These are phyloP conservation scores for Podaxis rugospora DNA, from an alignment of 768 basidiomycete genomes.

Conservation along the genomic window DNA sequence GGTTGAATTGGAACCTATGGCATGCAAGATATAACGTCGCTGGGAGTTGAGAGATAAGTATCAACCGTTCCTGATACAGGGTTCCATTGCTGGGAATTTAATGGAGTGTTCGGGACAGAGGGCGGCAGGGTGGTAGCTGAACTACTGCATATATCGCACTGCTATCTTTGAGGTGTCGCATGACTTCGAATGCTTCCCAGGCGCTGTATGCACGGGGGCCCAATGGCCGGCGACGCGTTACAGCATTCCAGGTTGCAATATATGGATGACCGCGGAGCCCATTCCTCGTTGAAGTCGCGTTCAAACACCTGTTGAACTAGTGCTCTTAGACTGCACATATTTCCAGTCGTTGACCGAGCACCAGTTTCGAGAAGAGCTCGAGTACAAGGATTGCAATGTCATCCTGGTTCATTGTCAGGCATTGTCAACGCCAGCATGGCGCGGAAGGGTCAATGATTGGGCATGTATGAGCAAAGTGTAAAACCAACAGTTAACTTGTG, in stretches of 20 bases:
- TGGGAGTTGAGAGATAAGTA: constrained; percentile 1
- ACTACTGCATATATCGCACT: neutral
- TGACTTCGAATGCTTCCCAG: neutral
- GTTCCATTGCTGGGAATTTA: neutral
- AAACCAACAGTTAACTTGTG: too few relatives aligned
- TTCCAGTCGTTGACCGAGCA: too few relatives aligned
- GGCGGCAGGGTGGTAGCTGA: neutral
- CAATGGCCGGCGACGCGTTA: neutral
- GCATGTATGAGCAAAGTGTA: too few relatives aligned
- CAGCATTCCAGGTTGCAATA: neutral
- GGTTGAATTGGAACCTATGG: constrained; percentile 1
- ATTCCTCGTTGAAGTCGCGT: neutral
- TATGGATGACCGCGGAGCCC: neutral
- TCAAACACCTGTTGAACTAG: neutral
- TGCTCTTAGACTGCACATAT: neutral
- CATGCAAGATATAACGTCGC: constrained; percentile 6
- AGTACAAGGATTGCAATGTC: too few relatives aligned
- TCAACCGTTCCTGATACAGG: neutral
- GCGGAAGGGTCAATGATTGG: neutral
- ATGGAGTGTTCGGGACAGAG: neutral
- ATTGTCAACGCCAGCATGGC: neutral
- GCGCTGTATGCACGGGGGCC: neutral
- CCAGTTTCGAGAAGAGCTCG: too few relatives aligned
- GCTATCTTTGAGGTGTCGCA: neutral
- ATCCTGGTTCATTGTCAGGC: too few relatives aligned